Evolutionary conservation across 495 filamentous ascomycete species (phyloP).

Genomic region (Hyaloscypha finlandica): DNA sequence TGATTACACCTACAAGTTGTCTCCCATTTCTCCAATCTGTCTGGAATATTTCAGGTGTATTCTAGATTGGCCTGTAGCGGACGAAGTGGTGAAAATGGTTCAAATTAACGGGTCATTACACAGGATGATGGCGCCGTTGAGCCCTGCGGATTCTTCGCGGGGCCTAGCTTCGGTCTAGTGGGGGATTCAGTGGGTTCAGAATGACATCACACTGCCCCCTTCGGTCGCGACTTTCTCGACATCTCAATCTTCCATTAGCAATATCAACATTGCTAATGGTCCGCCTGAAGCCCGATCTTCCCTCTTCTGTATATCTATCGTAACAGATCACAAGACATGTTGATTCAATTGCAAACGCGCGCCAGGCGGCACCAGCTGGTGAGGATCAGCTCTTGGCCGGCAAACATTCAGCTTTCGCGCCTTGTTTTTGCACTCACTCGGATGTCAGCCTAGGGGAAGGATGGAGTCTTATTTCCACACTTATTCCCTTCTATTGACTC

Average conservation of each 20-base stretch:
- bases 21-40: too few species aligned
- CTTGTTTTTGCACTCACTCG: neutral
- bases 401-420: neutral
- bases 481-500: neutral
- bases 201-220: neutral
- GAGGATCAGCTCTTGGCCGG: neutral
- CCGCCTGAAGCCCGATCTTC: neutral
- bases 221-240: neutral
- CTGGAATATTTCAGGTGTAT: too few species aligned
- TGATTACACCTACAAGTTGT: too few species aligned
- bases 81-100: too few species aligned
- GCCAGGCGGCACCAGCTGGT: neutral
- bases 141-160: neutral
- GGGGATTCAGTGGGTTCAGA: neutral
- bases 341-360: neutral
- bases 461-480: neutral
- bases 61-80: too few species aligned
- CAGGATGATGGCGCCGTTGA: neutral
- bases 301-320: neutral
- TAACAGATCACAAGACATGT: neutral
- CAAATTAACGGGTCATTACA: too few species aligned
- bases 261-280: neutral
- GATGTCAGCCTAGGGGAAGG: neutral
- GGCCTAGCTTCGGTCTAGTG: neutral
- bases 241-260: neutral